Evolutionary conservation across 768 basidiomycete genomes (phyloP).

Genomic region (Grammothele lineata): DNA sequence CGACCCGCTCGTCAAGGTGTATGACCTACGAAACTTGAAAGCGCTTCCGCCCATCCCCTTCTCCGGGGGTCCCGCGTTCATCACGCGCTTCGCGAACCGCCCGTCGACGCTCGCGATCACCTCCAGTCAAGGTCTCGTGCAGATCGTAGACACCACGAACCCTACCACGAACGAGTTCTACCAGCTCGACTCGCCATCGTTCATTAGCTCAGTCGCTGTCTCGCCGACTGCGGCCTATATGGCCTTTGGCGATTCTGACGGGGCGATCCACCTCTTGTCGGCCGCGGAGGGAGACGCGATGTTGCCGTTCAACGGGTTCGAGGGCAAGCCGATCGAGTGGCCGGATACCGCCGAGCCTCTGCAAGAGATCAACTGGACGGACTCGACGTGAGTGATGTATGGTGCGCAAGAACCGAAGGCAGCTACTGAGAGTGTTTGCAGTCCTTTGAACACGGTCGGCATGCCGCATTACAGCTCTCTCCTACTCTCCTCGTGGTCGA

Average conservation of each 20-base stretch:
- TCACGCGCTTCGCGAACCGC: slow-evolving; percentile 74
- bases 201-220: slow-evolving; percentile 73
- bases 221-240: slow-evolving; percentile 88
- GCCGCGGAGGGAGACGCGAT: slow-evolving; percentile 59
- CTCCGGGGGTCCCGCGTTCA: slow-evolving; percentile 81
- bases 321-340: slow-evolving; percentile 84
- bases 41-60: slow-evolving; percentile 85
- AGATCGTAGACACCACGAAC: slow-evolving; percentile 78
- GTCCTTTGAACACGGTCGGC: slow-evolving; percentile 86
- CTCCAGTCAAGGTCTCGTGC: slow-evolving; percentile 79
- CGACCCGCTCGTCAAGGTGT: slow-evolving; percentile 91
- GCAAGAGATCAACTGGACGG: slow-evolving; percentile 76
- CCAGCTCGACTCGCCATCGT: slow-evolving; percentile 75
- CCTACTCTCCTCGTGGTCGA: slow-evolving; percentile 64
- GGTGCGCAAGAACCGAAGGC: not conserved
- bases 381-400: slow-evolving; percentile 58
- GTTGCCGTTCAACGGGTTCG: slow-evolving; percentile 82
- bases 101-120: slow-evolving; percentile 69
- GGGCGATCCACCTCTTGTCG: slow-evolving; percentile 76
- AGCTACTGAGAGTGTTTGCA: slow-evolving; percentile 26
- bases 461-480: slow-evolving; percentile 76
- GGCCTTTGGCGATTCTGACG: slow-evolving; percentile 88
- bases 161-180: slow-evolving; percentile 71
- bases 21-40: slow-evolving; percentile 80
- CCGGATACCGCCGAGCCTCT: slow-evolving; percentile 67